Conservation (phyloP, 2,329 filamentous ascomycete genomes). For the Chrysosporium keratinophilum region DNA sequence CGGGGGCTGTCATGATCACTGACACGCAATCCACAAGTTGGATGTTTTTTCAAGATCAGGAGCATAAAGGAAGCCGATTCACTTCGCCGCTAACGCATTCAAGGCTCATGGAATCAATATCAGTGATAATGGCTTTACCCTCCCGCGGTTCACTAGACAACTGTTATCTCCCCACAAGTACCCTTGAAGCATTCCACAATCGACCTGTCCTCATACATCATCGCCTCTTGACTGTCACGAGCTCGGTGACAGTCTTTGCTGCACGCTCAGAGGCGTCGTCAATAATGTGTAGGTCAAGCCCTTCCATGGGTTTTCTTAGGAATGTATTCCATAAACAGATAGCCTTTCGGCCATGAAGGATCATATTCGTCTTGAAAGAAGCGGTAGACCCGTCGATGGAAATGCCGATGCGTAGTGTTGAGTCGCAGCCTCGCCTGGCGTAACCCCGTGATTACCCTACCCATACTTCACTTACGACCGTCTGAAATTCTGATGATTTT, state of each 20-base stretch:
- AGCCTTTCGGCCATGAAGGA: constrained; percentile 15
- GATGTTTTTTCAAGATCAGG: too few relatives aligned
- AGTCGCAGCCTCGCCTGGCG: constrained; percentile 13
- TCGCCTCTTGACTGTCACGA: constrained; percentile 13
- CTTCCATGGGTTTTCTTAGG: constrained; percentile 15
- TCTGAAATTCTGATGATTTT: constrained; percentile 16
- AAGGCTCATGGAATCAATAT: not conserved
- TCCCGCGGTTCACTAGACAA: not conserved
- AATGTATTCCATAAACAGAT: constrained; percentile 22
- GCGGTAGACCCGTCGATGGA: constrained; percentile 17
- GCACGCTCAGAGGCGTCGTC: constrained; percentile 15
- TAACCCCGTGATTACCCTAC: constrained; percentile 16
- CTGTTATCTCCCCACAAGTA: constrained; percentile 19
- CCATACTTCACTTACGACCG: constrained; percentile 19
- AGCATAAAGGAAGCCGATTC: too few relatives aligned
- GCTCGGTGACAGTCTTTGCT: constrained; percentile 15
- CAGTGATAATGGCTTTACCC: not conserved
- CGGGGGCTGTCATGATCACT: too few relatives aligned
- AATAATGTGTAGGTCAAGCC: constrained; percentile 11
- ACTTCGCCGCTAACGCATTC: not conserved
- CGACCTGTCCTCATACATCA: constrained; percentile 17
- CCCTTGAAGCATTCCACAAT: constrained; percentile 14
- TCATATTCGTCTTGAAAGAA: constrained; percentile 16
- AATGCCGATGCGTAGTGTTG: constrained; percentile 18
- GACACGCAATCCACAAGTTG: too few relatives aligned